Conservation (phyloP, 139 green algal genomes). For the Microglena sp. region DNA sequence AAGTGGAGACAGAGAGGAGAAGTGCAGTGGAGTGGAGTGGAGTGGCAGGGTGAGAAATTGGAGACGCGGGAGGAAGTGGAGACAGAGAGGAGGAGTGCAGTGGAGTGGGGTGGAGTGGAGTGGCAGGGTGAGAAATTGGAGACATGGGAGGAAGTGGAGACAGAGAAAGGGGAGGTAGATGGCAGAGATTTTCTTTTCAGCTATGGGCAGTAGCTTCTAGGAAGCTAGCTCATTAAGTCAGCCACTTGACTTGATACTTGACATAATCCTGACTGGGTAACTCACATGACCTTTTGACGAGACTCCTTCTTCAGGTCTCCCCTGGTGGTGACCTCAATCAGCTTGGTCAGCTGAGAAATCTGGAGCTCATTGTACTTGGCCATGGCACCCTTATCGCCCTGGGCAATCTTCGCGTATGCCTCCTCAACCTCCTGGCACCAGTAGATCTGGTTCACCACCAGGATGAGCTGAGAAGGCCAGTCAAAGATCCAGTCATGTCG, state of each 20-base stretch:
- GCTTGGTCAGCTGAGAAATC: constrained; percentile 71
- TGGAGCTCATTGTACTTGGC: constrained; percentile 76
- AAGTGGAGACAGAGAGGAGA: no score
- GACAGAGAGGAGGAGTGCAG: no score
- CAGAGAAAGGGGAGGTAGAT: no score
- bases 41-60: no score
- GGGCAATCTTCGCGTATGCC: constrained; percentile 49
- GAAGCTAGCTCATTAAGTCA: constrained; percentile 43
- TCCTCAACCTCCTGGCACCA: constrained; percentile 81
- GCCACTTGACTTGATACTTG: constrained; percentile 9
- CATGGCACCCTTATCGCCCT: constrained; percentile 59
- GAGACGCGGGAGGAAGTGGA: no score
- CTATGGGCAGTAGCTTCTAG: no score
- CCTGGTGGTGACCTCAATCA: constrained; percentile 65
- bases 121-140: no score
- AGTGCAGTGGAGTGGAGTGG: no score
- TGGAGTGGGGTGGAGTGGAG: no score
- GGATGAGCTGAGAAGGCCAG: constrained; percentile 73
- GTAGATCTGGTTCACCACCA: constrained; percentile 89
- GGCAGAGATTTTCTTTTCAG: no score
- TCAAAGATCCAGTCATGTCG: constrained; percentile 79
- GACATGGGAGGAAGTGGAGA: no score
- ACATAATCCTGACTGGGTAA: not conserved
- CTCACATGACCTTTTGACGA: constrained; percentile 65
- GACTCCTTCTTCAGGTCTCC: constrained; percentile 48